phyloP scores from a whole-genome alignment of 495 filamentous ascomycete genomes.

The Daldinia vernicosa region DNA sequence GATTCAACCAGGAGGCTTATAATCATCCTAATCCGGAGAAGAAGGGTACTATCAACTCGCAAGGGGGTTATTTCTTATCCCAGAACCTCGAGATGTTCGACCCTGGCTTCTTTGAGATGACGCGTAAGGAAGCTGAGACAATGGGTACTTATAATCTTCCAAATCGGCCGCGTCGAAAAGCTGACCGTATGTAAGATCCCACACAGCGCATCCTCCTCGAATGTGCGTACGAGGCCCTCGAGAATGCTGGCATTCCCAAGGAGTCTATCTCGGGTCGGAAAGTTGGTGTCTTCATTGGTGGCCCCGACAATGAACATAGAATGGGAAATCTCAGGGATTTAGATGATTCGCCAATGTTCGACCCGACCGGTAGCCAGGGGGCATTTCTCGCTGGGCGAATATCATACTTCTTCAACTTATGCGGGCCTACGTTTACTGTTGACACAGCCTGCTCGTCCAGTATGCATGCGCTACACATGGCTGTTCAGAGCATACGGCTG shows the following conservation, averaged over 20 bases:
- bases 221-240: conserved; percentile 60
- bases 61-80: conserved; percentile 64
- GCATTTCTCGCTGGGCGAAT: conserved; percentile 65
- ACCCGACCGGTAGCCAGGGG: conserved; percentile 55
- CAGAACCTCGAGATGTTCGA: conserved; percentile 60
- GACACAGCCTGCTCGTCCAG: conserved; percentile 90
- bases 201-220: conserved; percentile 67
- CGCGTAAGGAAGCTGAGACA: conserved; percentile 56
- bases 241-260: conserved; percentile 61
- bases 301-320: conserved; percentile 51
- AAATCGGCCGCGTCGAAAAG: not conserved
- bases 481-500: conserved; percentile 77
- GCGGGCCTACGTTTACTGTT: conserved; percentile 70
- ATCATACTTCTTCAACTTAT: conserved; percentile 62
- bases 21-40: conserved; percentile 67
- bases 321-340: conserved; percentile 52
- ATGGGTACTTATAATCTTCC: conserved; percentile 48
- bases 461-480: conserved; percentile 67
- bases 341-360: conserved; percentile 51
- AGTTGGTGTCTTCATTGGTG: conserved; percentile 57
- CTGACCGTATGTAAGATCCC: conserved; percentile 53
- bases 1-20: conserved; percentile 73
- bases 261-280: conserved; percentile 56
- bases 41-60: conserved; percentile 53
- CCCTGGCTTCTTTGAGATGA: conserved; percentile 63